phyloP scores from a whole-genome alignment of 129 eudicot species.

The Lactuca sativa region DNA sequence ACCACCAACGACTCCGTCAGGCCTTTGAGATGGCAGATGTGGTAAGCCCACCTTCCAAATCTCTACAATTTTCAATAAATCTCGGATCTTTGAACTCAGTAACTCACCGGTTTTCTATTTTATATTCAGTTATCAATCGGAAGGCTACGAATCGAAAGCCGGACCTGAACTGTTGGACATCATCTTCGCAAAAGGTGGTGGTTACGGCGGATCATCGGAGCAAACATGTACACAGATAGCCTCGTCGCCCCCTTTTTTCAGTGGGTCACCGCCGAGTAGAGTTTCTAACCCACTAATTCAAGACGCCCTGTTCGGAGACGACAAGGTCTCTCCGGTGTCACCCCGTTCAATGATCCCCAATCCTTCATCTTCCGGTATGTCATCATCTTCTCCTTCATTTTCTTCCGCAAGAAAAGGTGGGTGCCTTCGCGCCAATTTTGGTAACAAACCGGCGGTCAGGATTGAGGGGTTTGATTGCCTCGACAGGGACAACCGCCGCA shows the following conservation, averaged over 20 bases:
- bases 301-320: constrained; percentile 80
- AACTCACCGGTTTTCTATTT: not conserved
- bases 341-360: constrained; percentile 53
- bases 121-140: constrained; percentile 61
- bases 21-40: constrained; percentile 69
- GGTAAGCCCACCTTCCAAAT: constrained; percentile 35
- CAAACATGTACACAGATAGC: constrained; percentile 59
- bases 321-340: constrained; percentile 54
- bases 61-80: not conserved
- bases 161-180: constrained; percentile 89
- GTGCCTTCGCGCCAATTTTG: constrained; percentile 72
- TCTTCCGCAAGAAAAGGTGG: constrained; percentile 67
- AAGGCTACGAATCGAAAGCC: constrained; percentile 67
- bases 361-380: constrained; percentile 43
- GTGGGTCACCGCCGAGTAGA: constrained; percentile 99
- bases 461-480: constrained; percentile 95
- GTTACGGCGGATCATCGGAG: constrained; percentile 45
- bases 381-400: constrained; percentile 44
- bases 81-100: not conserved
- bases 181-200: constrained; percentile 78
- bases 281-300: constrained; percentile 96
- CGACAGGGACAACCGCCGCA: constrained; percentile 72
- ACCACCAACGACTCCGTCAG: constrained; percentile 42
- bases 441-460: constrained; percentile 90
- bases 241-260: constrained; percentile 98